phyloP scores from a whole-genome alignment of 352 stramenopile genomes.

The Phytophthora ramorum region DNA sequence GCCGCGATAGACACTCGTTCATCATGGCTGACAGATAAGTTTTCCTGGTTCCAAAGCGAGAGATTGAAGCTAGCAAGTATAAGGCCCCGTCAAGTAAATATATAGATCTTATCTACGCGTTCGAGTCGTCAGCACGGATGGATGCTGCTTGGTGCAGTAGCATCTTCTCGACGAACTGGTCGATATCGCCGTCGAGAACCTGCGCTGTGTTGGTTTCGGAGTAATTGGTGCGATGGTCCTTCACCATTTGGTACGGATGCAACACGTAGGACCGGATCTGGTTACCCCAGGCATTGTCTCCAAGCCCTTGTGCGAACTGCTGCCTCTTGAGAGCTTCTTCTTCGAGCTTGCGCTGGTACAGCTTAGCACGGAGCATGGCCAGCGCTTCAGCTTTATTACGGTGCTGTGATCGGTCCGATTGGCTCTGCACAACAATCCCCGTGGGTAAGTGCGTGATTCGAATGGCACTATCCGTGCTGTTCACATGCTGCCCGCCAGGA shows the following conservation, averaged over 20 bases:
- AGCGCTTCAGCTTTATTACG: slow-evolving; percentile 95
- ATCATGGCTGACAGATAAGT: slow-evolving; percentile 31
- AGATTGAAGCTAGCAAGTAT: neutral
- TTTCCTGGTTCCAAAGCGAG: neutral
- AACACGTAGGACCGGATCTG: slow-evolving; percentile 98
- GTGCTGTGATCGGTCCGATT: slow-evolving; percentile 94
- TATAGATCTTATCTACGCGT: slow-evolving; percentile 16
- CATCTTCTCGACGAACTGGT: slow-evolving; percentile 83
- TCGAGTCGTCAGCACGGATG: slow-evolving; percentile 1
- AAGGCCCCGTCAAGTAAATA: slow-evolving; percentile 20
- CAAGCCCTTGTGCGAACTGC: slow-evolving; percentile 68
- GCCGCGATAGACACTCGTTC: slow-evolving; percentile 33
- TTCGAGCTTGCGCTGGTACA: slow-evolving; percentile 77
- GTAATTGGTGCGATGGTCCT: slow-evolving; percentile 94
- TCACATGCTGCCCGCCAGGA: slow-evolving; percentile 96
- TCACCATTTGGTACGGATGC: slow-evolving; percentile 99
- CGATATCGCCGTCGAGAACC: slow-evolving; percentile 93
- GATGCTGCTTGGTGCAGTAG: slow-evolving; percentile 50
- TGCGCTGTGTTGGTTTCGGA: slow-evolving; percentile 86
- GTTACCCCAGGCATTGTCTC: slow-evolving; percentile 80
- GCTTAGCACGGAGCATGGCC: slow-evolving; percentile 77
- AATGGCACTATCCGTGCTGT: slow-evolving; percentile 97
- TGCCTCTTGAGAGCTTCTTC: slow-evolving; percentile 52
- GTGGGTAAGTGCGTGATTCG: slow-evolving; percentile 96
- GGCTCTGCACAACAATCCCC: slow-evolving; percentile 94